Evolutionary conservation across 345 rosid species (phyloP).

Genomic region (Limnanthes douglasii): DNA sequence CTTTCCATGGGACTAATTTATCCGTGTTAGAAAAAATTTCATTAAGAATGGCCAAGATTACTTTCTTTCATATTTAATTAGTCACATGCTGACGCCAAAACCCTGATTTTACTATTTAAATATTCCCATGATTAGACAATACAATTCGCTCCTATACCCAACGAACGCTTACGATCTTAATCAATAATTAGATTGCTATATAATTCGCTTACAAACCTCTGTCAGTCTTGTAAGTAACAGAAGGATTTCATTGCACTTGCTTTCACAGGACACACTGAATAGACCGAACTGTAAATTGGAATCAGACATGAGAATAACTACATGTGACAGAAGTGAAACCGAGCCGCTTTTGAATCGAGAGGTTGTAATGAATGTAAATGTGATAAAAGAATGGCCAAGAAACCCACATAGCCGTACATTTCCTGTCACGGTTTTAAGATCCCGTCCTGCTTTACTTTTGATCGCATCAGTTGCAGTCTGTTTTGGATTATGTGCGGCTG

Average conservation of each 20-base stretch:
- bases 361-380: constrained; percentile 29
- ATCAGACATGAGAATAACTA: constrained; percentile 7
- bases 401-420: constrained; percentile 20
- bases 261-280: constrained; percentile 33
- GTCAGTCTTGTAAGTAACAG: too few relatives aligned
- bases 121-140: neutral
- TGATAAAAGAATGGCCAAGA: constrained; percentile 22
- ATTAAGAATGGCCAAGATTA: too few relatives aligned
- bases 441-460: constrained; percentile 29
- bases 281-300: constrained; percentile 12
- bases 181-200: constrained; percentile 1
- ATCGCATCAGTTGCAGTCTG: constrained; percentile 38
- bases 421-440: constrained; percentile 14
- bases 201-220: too few relatives aligned
- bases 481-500: constrained; percentile 47
- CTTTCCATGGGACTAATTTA: too few relatives aligned
- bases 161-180: neutral
- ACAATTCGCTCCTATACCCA: neutral
- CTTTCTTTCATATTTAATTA: too few relatives aligned
- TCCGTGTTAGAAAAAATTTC: too few relatives aligned
- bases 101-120: too few relatives aligned
- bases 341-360: constrained; percentile 41
- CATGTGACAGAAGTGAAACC: constrained; percentile 14
- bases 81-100: too few relatives aligned
- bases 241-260: neutral